Conservation (phyloP, 2,329 filamentous ascomycete genomes). For the Cytospora piceae region DNA sequence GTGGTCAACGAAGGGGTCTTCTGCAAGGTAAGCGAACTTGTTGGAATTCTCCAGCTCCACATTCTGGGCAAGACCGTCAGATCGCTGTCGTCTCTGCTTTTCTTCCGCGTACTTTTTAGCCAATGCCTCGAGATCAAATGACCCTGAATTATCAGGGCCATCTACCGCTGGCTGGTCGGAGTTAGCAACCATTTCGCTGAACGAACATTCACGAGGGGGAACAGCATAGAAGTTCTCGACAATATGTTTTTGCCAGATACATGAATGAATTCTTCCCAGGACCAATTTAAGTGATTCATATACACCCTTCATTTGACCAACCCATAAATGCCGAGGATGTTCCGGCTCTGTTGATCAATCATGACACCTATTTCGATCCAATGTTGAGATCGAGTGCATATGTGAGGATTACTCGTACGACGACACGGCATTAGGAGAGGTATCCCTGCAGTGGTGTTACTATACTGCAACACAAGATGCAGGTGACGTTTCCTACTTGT, state of each 20-base stretch:
- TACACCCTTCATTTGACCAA: too few species aligned
- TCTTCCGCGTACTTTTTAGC: conserved; percentile 41
- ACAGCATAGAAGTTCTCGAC: too few species aligned
- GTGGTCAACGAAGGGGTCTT: conserved; percentile 44
- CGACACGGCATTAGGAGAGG: too few species aligned
- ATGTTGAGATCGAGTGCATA: too few species aligned
- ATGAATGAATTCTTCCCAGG: too few species aligned
- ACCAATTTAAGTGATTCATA: too few species aligned
- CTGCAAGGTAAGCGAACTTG: conserved; percentile 34
- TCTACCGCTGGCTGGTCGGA: background rate
- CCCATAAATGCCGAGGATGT: too few species aligned
- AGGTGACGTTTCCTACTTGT: background rate
- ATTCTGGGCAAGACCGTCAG: conserved; percentile 42
- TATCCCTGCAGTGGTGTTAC: background rate
- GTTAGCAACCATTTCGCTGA: background rate
- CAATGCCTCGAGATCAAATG: conserved; percentile 11
- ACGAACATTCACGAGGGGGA: background rate
- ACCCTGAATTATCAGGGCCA: background rate
- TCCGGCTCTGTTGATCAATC: too few species aligned
- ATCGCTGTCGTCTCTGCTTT: conserved; percentile 39
- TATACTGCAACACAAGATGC: background rate
- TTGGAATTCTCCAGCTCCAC: conserved; percentile 36
- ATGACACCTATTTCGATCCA: too few species aligned
- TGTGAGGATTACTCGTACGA: too few species aligned
- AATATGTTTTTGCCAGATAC: too few species aligned